A percentile compares a stretch with the other conserved stretches of the same genome.
These are phyloP conservation scores for Talaromyces atroroseus DNA, from an alignment of 2,329 filamentous ascomycete genomes.

Conservation along the genomic window DNA sequence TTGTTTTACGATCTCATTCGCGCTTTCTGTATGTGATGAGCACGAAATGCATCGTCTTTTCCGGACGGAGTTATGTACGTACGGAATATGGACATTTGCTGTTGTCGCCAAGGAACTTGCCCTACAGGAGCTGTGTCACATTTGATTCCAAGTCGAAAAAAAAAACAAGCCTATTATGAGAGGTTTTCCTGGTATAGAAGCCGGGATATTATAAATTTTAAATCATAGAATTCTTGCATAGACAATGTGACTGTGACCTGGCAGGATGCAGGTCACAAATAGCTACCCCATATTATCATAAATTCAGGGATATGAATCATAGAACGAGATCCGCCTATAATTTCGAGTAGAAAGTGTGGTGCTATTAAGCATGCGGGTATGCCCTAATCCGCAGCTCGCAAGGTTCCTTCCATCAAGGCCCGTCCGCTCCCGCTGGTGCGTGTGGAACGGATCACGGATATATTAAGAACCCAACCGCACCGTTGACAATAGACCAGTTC, in stretches of 20 bases:
- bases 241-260: too few relatives aligned
- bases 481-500: neutral
- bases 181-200: neutral
- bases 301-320: too few relatives aligned
- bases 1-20: neutral
- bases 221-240: neutral
- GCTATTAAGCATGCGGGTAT: constrained; percentile 7
- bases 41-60: neutral
- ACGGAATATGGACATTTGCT: neutral
- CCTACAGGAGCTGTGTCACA: neutral
- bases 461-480: too few relatives aligned
- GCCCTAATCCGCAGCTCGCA: neutral
- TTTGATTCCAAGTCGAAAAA: neutral
- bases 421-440: neutral
- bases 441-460: too few relatives aligned
- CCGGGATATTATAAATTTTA: neutral
- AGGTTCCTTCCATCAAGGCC: neutral
- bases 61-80: neutral
- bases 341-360: neutral
- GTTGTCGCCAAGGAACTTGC: neutral
- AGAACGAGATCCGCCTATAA: too few relatives aligned
- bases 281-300: neutral
- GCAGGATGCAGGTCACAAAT: neutral
- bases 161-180: neutral
- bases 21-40: neutral